Evolutionary conservation across 441 rosid species (phyloP).

Genomic region (Melastoma candidum): DNA sequence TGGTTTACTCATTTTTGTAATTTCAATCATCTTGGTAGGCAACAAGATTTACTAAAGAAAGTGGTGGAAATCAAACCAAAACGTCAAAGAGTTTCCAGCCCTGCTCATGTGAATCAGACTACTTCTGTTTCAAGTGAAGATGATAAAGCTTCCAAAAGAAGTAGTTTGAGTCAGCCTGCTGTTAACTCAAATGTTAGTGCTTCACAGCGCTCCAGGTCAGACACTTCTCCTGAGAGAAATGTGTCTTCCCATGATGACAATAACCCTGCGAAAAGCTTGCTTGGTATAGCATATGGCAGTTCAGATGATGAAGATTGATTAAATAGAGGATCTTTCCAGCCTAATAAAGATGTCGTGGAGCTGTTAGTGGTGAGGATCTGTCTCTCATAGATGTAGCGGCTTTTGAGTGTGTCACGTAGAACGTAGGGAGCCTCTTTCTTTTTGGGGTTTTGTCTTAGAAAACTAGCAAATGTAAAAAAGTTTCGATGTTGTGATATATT

Average conservation of each 20-base stretch:
- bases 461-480: too few species aligned
- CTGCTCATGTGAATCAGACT: conserved; percentile 21
- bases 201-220: conserved; percentile 16
- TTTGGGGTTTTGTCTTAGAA: too few species aligned
- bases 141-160: conserved; percentile 26
- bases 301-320: conserved; percentile 60
- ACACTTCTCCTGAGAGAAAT: conserved; percentile 22
- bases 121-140: conserved; percentile 20
- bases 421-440: too few species aligned
- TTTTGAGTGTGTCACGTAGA: too few species aligned
- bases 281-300: conserved; percentile 77
- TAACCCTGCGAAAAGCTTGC: conserved; percentile 43
- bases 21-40: conserved; percentile 28
- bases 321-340: neutral
- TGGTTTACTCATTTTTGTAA: neutral
- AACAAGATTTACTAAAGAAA: conserved; percentile 77
- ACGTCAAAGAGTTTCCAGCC: conserved; percentile 33
- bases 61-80: conserved; percentile 87
- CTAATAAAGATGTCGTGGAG: neutral
- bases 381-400: too few species aligned
- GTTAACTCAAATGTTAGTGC: conserved; percentile 19
- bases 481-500: too few species aligned
- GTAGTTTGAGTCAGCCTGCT: conserved; percentile 22
- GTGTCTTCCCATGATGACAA: conserved; percentile 10
- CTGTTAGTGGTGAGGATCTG: too few species aligned